Conservation (phyloP, 768 basidiomycete species). For the Pulveroboletus sp. region DNA sequence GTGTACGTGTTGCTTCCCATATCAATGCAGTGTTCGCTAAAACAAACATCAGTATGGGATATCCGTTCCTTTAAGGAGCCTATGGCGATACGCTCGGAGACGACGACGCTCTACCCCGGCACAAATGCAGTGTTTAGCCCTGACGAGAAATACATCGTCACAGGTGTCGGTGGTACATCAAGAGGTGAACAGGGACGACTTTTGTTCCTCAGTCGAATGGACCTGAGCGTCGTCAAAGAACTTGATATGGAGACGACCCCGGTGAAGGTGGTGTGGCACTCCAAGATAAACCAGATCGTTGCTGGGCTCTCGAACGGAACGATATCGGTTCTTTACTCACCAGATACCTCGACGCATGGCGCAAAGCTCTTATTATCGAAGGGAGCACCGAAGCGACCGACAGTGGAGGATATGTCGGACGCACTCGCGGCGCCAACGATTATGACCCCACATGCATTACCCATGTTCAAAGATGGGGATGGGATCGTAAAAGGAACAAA, state of each 20-base stretch:
- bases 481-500: constrained; percentile 70
- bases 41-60: constrained; percentile 77
- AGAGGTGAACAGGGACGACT: constrained; percentile 70
- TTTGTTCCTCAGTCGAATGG: constrained; percentile 67
- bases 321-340: constrained; percentile 90
- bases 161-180: constrained; percentile 67
- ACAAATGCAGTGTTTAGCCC: constrained; percentile 96
- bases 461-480: constrained; percentile 84
- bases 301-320: constrained; percentile 84
- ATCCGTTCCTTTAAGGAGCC: constrained; percentile 88
- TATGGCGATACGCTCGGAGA: constrained; percentile 55
- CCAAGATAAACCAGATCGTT: constrained; percentile 95
- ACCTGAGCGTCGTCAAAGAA: constrained; percentile 63
- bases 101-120: constrained; percentile 80
- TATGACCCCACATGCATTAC: constrained; percentile 85
- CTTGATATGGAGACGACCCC: constrained; percentile 73
- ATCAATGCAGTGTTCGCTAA: constrained; percentile 1
- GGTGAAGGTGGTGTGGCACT: constrained; percentile 91
- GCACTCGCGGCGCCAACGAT: constrained; percentile 83
- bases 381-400: constrained; percentile 77
- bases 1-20: constrained; percentile 50
- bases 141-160: constrained; percentile 84
- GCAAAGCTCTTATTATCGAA: constrained; percentile 87
- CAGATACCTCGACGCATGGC: constrained; percentile 83
- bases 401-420: constrained; percentile 85